Conservation (phyloP, 2,329 filamentous ascomycete species). For the Diaporthe citri region DNA sequence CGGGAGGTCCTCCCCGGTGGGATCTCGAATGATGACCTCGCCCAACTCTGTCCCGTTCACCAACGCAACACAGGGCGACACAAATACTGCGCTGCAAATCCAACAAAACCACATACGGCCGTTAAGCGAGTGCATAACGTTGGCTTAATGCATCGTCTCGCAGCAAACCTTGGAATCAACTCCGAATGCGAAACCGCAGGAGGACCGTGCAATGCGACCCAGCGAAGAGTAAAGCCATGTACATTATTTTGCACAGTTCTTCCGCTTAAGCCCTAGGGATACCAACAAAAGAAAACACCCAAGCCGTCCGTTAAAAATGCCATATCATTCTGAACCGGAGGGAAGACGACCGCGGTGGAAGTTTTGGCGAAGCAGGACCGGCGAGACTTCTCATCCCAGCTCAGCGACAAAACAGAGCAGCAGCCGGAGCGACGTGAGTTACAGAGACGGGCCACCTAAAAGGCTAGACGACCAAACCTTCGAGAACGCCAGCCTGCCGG, state of each 20-base stretch:
- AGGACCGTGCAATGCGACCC: neutral
- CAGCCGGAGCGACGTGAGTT: slow-evolving; percentile 4
- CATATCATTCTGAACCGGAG: neutral
- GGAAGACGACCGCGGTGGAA: slow-evolving; percentile 4
- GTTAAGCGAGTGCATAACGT: neutral
- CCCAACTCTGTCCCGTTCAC: neutral
- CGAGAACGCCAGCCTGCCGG: neutral
- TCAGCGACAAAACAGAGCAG: neutral
- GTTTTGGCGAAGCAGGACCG: neutral
- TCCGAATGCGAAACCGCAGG: neutral
- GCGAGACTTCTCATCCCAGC: neutral
- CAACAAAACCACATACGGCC: neutral
- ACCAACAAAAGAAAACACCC: too few relatives aligned
- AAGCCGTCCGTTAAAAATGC: neutral
- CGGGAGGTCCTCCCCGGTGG: neutral
- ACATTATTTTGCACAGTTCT: neutral
- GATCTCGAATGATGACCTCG: slow-evolving; percentile 3
- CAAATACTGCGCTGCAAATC: neutral
- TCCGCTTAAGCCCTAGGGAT: neutral
- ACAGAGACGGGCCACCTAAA: neutral
- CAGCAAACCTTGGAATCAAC: neutral
- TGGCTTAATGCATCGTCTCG: neutral
- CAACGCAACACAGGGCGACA: neutral
- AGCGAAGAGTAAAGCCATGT: neutral
- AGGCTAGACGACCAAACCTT: neutral